Evolutionary conservation across 306 rosid genomes (phyloP).

Genomic region (Cucurbita argyrosperma): DNA sequence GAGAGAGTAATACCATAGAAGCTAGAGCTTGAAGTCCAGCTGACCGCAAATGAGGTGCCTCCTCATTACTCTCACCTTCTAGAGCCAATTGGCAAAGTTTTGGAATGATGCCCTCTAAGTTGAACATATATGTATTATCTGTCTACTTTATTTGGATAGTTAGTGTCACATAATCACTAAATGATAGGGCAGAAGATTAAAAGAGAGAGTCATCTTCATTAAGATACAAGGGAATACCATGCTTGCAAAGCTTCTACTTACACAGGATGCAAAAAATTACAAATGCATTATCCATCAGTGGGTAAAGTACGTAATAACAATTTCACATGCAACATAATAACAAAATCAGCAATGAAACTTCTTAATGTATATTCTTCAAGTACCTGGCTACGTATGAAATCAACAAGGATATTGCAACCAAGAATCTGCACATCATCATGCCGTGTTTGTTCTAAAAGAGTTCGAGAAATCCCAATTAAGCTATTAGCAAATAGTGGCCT

Average conservation of each 20-base stretch:
- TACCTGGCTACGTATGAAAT: constrained; percentile 74
- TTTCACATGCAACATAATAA: neutral
- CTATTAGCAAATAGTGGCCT: constrained; percentile 79
- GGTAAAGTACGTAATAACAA: neutral
- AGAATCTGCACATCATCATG: constrained; percentile 57
- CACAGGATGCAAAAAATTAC: neutral
- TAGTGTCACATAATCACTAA: constrained; percentile 23
- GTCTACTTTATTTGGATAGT: constrained; percentile 46
- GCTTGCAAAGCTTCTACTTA: neutral
- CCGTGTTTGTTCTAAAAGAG: constrained; percentile 70
- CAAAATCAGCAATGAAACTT: neutral
- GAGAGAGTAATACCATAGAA: constrained; percentile 44
- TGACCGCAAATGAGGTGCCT: constrained; percentile 47
- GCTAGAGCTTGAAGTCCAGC: constrained; percentile 76
- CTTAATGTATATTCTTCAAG: neutral
- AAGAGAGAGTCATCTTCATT: neutral
- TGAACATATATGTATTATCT: constrained; percentile 79
- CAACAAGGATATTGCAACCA: constrained; percentile 60
- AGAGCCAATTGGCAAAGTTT: constrained; percentile 78
- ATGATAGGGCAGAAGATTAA: neutral
- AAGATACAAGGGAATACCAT: neutral
- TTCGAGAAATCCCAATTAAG: constrained; percentile 60
- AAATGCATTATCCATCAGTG: neutral
- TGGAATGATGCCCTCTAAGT: constrained; percentile 83
- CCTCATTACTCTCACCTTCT: constrained; percentile 58